These are phyloP conservation scores for Vicia villosa DNA, from an alignment of 306 rosid species.

Conservation along the genomic window DNA sequence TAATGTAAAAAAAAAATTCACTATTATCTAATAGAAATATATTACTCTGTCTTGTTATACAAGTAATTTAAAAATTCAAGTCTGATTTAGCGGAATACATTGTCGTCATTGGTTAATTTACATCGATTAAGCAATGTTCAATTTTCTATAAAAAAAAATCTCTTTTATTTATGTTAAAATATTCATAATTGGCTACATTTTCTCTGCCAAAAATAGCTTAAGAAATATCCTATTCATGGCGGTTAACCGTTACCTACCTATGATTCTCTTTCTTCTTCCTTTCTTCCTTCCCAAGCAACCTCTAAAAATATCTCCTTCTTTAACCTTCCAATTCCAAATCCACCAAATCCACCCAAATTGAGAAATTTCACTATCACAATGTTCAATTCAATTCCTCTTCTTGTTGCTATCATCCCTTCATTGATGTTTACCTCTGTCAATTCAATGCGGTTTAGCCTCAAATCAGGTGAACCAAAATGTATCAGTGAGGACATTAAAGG, in stretches of 20 bases:
- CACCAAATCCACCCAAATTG: not conserved
- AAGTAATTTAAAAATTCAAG: too few species aligned
- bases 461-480: conserved; percentile 63
- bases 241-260: conserved; percentile 9
- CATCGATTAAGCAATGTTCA: too few species aligned
- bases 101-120: too few species aligned
- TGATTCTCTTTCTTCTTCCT: conserved; percentile 22
- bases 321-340: conserved; percentile 11
- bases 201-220: too few species aligned
- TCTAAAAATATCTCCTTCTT: conserved; percentile 4
- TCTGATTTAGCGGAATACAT: too few species aligned
- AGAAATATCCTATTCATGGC: not conserved
- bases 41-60: too few species aligned
- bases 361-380: conserved; percentile 24
- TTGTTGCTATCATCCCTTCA: conserved; percentile 25
- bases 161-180: too few species aligned
- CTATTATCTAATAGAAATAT: too few species aligned
- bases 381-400: conserved; percentile 32
- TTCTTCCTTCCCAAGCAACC: conserved; percentile 8
- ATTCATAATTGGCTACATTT: too few species aligned
- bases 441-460: conserved; percentile 62
- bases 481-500: conserved; percentile 66
- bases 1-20: too few species aligned
- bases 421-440: conserved; percentile 40
- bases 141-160: too few species aligned